Percentiles rank a stretch among this genome's conserved stretches.
Evolutionary conservation across 2,329 filamentous ascomycete genomes (phyloP).

Genomic region (Metarhizium guizhouense): DNA sequence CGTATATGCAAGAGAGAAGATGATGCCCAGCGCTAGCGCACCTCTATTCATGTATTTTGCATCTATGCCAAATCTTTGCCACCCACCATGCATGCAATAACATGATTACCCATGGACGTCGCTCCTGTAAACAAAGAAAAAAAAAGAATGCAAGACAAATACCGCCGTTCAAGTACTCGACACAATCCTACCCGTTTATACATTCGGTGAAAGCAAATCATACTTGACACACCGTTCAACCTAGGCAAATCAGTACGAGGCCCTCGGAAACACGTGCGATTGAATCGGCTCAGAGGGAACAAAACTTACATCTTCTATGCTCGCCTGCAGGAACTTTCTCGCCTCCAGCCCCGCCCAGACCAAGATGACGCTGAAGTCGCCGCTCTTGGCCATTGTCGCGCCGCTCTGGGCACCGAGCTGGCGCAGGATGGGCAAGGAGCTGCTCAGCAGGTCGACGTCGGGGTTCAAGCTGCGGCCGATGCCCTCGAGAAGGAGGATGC

Average conservation of each 20-base stretch:
- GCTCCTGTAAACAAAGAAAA: not conserved
- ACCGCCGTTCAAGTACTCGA: not conserved
- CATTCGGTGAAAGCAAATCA: conserved; percentile 78
- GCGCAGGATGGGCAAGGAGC: conserved; percentile 81
- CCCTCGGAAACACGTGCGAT: conserved; percentile 4
- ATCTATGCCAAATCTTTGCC: not conserved
- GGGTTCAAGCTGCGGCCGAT: conserved; percentile 86
- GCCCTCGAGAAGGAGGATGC: conserved; percentile 85
- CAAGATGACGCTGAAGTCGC: conserved; percentile 77
- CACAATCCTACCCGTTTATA: conserved; percentile 37
- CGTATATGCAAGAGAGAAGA: conserved; percentile 6
- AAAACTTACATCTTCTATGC: conserved; percentile 69
- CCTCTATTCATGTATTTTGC: conserved; percentile 4
- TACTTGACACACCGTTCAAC: conserved; percentile 88
- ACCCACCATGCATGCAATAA: not conserved
- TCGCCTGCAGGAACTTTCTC: conserved; percentile 80
- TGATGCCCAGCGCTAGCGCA: not conserved
- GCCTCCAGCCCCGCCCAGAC: conserved; percentile 90
- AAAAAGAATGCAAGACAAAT: not conserved
- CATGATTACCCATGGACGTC: too few species aligned
- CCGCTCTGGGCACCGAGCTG: conserved; percentile 75
- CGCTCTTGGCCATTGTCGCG: conserved; percentile 57
- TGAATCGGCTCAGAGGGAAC: not conserved
- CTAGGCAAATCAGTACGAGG: conserved; percentile 26
- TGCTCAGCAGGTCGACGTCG: conserved; percentile 74